phyloP scores from a whole-genome alignment of 179 eudicot genomes.

The Silene noctiflora region DNA sequence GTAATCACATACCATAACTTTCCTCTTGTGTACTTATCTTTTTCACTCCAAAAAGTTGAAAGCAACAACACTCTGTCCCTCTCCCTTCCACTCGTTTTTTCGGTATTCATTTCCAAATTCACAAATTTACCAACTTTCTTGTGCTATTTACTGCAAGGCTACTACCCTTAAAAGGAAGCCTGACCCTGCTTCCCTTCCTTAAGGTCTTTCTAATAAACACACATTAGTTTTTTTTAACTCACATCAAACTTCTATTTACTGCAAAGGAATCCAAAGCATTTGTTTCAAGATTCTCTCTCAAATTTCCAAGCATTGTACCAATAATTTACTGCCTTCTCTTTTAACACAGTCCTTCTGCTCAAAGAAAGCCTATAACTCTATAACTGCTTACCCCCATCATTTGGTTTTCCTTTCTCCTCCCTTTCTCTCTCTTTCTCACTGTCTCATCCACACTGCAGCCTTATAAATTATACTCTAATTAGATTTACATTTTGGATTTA shows the following conservation, averaged over 20 bases:
- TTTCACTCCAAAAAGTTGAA: conserved; percentile 35
- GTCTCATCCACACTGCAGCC: conserved; percentile 4
- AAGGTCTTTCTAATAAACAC: conserved; percentile 15
- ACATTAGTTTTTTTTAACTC: conserved; percentile 3
- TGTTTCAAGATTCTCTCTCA: conserved; percentile 12
- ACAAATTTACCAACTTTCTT: conserved; percentile 24
- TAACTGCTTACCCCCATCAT: too few relatives aligned
- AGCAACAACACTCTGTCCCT: conserved; percentile 49
- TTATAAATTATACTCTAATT: background rate
- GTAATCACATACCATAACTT: conserved; percentile 30
- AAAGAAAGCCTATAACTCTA: conserved; percentile 20
- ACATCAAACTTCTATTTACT: conserved; percentile 22
- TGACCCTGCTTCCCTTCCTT: conserved; percentile 13
- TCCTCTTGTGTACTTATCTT: conserved; percentile 31
- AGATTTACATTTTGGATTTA: conserved; percentile 20
- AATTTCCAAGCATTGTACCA: too few relatives aligned
- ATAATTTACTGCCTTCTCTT: conserved; percentile 13
- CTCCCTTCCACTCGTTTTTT: conserved; percentile 40
- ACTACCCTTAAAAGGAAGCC: conserved; percentile 13
- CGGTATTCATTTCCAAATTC: background rate
- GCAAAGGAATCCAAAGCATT: conserved; percentile 13
- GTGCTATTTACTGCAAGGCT: conserved; percentile 34
- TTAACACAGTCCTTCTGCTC: background rate
- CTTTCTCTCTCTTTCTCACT: conserved; percentile 3
- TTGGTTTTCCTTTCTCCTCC: background rate